Percentiles rank a stretch among this genome's conserved stretches.
Evolutionary conservation across 108 stramenopile species (phyloP).

Genomic region (Skeletonema marinoi): DNA sequence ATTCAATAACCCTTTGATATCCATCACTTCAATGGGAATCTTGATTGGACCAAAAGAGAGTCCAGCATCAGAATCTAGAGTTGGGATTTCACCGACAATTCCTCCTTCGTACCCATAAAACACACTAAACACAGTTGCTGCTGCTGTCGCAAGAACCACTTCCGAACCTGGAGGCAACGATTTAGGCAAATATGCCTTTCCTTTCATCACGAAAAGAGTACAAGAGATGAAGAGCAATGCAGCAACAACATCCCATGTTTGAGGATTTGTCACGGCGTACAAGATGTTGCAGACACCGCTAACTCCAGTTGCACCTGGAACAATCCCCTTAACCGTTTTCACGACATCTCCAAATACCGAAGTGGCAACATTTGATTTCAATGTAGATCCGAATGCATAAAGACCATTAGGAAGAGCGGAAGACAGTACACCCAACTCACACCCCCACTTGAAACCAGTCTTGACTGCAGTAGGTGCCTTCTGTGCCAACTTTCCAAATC

Average conservation of each 20-base stretch:
- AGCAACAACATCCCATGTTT: slow-evolving; percentile 60
- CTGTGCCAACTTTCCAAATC: slow-evolving; percentile 69
- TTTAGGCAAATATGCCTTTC: slow-evolving; percentile 57
- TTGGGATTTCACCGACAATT: slow-evolving; percentile 84
- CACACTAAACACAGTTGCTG: slow-evolving; percentile 68
- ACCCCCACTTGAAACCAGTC: slow-evolving; percentile 88
- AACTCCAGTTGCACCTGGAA: slow-evolving; percentile 68
- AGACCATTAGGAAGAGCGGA: slow-evolving; percentile 79
- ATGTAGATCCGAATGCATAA: slow-evolving; percentile 45
- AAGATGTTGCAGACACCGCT: slow-evolving; percentile 62
- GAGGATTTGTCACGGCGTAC: slow-evolving; percentile 63
- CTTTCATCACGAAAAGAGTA: slow-evolving; percentile 72
- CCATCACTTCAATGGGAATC: slow-evolving; percentile 70
- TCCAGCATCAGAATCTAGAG: slow-evolving; percentile 63
- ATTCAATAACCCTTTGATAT: slow-evolving; percentile 53
- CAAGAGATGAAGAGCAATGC: slow-evolving; percentile 64
- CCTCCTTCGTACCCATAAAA: slow-evolving; percentile 63
- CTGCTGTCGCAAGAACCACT: slow-evolving; percentile 73
- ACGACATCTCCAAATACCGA: slow-evolving; percentile 50
- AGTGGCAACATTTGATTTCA: slow-evolving; percentile 53
- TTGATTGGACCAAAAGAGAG: slow-evolving; percentile 60
- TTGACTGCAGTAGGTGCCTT: slow-evolving; percentile 65
- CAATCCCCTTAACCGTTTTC: slow-evolving; percentile 27
- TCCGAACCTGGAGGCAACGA: slow-evolving; percentile 78
- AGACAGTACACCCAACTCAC: slow-evolving; percentile 72